Conservation (phyloP, 148 eudicot species). For the Dianthus caryophyllus region DNA sequence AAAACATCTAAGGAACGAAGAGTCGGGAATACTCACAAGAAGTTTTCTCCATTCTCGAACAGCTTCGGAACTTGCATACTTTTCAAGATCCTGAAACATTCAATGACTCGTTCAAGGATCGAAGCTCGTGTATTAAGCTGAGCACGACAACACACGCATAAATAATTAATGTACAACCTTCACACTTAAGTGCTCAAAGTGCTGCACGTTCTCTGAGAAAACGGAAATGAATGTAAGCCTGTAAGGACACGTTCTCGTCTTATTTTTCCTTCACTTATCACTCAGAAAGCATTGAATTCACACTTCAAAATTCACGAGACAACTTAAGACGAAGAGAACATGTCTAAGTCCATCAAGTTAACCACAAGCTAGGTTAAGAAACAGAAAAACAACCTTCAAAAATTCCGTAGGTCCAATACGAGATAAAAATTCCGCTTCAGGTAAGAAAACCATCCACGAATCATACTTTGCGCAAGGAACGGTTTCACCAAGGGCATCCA, state of each 20-base stretch:
- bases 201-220: no score
- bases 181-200: no score
- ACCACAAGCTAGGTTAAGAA: background rate
- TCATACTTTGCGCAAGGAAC: slow-evolving; percentile 80
- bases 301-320: no score
- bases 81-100: slow-evolving; percentile 69
- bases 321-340: no score
- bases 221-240: no score
- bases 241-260: no score
- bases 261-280: no score
- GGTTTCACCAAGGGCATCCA: slow-evolving; percentile 93
- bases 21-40: slow-evolving; percentile 59
- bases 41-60: slow-evolving; percentile 87
- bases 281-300: no score
- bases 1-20: background rate
- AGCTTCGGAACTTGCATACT: slow-evolving; percentile 73
- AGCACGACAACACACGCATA: no score
- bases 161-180: no score
- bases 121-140: background rate
- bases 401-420: slow-evolving; percentile 93
- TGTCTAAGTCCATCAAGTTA: background rate
- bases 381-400: slow-evolving; percentile 52
- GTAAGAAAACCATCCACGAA: slow-evolving; percentile 95
- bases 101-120: background rate
- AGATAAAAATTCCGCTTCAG: slow-evolving; percentile 91